Percentiles rank a stretch among this genome's conserved stretches.
Conservation (phyloP, 768 basidiomycete genomes). For the Amanita exitialis region DNA sequence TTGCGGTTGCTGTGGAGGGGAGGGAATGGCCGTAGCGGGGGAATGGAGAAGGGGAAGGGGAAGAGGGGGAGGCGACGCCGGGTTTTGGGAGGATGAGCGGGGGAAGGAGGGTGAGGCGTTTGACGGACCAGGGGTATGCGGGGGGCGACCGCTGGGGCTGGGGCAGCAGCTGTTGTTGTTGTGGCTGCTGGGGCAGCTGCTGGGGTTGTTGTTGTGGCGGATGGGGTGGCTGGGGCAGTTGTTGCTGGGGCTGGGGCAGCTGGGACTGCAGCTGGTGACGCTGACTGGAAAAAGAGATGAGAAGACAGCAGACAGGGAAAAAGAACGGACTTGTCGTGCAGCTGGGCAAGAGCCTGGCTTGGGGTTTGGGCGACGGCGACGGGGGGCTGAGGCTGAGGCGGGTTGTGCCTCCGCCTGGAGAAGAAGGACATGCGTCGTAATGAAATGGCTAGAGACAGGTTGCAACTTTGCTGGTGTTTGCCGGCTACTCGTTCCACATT, state of each 20-base stretch:
- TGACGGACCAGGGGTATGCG: conserved; percentile 78
- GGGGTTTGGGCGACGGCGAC: conserved; percentile 56
- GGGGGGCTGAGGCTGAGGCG: conserved; percentile 31
- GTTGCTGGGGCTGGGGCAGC: conserved; percentile 20
- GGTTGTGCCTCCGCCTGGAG: conserved; percentile 71
- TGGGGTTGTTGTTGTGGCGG: conserved; percentile 6
- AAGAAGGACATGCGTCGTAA: conserved; percentile 92
- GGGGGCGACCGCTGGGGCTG: conserved; percentile 35
- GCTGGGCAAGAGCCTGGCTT: conserved; percentile 58
- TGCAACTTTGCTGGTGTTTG: conserved; percentile 6
- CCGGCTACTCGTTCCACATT: conserved; percentile 48
- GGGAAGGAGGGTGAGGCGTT: conserved; percentile 60
- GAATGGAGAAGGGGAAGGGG: conserved; percentile 81
- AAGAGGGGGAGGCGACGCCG: conserved; percentile 49
- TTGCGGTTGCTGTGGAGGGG: conserved; percentile 63
- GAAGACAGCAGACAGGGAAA: conserved; percentile 4
- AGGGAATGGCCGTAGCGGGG: conserved; percentile 95
- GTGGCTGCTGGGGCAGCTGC: conserved; percentile 19
- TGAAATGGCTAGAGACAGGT: conserved; percentile 43
- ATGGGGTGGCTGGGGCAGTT: conserved; percentile 8
- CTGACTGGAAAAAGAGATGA: conserved; percentile 16
- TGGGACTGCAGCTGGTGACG: conserved; percentile 10
- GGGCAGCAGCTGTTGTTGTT: conserved; percentile 20
- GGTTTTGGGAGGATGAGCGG: conserved; percentile 57
- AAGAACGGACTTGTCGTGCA: conserved; percentile 20